phyloP scores from a whole-genome alignment of 805 yeast species.

The Pichia nanzhaoensis region DNA sequence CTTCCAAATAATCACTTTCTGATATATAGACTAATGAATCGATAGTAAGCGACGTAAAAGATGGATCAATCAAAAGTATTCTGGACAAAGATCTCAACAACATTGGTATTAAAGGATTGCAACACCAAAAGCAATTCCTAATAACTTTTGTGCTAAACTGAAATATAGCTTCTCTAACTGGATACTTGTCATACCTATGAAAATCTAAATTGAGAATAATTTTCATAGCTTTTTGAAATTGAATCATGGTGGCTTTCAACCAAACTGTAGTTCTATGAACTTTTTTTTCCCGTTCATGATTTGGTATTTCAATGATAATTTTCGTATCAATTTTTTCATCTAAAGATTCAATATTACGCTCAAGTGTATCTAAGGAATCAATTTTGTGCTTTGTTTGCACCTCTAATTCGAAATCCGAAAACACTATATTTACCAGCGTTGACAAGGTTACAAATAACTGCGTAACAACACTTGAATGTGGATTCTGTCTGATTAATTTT shows the following conservation, averaged over 20 bases:
- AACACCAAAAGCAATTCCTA: constrained; percentile 28
- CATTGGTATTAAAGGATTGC: constrained; percentile 32
- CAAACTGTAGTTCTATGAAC: constrained; percentile 41
- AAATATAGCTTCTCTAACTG: constrained; percentile 30
- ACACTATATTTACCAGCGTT: constrained; percentile 30
- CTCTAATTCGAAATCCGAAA: constrained; percentile 36
- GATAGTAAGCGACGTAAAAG: constrained; percentile 8
- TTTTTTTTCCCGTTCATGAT: constrained; percentile 8
- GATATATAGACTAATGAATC: constrained; percentile 15
- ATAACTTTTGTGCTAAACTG: constrained; percentile 29
- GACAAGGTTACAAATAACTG: constrained; percentile 28
- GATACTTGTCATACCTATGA: constrained; percentile 20
- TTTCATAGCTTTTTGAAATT: constrained; percentile 41
- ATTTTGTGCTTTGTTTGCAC: constrained; percentile 11
- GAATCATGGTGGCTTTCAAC: constrained; percentile 48
- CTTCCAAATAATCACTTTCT: constrained; percentile 12
- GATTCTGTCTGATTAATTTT: constrained; percentile 30
- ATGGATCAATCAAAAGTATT: constrained; percentile 17
- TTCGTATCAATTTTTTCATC: constrained; percentile 1
- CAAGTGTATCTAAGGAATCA: constrained; percentile 14
- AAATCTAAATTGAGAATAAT: constrained; percentile 24
- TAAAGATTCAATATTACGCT: background rate
- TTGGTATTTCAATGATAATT: constrained; percentile 17
- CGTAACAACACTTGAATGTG: constrained; percentile 34
- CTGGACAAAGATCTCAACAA: constrained; percentile 28